These are phyloP conservation scores for Chalciporus sphaerocephalus DNA, from an alignment of 768 basidiomycete species.

Conservation along the genomic window DNA sequence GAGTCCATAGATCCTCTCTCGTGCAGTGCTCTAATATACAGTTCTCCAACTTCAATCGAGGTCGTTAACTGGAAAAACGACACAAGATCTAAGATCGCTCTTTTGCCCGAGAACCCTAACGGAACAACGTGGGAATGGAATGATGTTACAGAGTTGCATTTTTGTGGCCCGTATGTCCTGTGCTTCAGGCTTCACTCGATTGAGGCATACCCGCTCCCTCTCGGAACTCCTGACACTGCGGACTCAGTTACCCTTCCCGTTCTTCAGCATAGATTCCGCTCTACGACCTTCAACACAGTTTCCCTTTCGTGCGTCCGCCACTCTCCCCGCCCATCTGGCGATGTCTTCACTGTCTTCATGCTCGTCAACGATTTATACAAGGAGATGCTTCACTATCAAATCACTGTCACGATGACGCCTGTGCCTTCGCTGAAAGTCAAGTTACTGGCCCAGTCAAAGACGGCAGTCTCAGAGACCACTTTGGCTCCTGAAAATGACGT, in stretches of 20 bases:
- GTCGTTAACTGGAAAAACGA: constrained; percentile 38
- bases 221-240: constrained; percentile 4
- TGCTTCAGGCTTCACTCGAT: constrained; percentile 49
- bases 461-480: neutral
- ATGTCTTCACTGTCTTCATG: constrained; percentile 32
- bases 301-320: constrained; percentile 38
- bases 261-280: constrained; percentile 16
- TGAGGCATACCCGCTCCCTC: constrained; percentile 35
- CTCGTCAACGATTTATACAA: constrained; percentile 39
- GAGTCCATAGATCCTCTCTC: constrained; percentile 33
- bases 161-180: constrained; percentile 49
- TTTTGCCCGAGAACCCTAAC: constrained; percentile 25
- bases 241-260: constrained; percentile 7
- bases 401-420: constrained; percentile 26
- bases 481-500: neutral
- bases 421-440: constrained; percentile 36
- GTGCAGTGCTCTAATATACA: constrained; percentile 30
- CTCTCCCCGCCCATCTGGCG: constrained; percentile 30
- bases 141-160: constrained; percentile 39
- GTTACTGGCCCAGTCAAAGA: constrained; percentile 26
- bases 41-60: constrained; percentile 30
- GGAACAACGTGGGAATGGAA: constrained; percentile 45
- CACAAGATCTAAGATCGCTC: constrained; percentile 20
- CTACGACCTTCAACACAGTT: constrained; percentile 34
- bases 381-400: constrained; percentile 45